Percentiles rank a stretch among this genome's conserved stretches.
These are phyloP conservation scores for Xerocomus spinulosus DNA, from an alignment of 768 basidiomycete genomes.

Conservation along the genomic window DNA sequence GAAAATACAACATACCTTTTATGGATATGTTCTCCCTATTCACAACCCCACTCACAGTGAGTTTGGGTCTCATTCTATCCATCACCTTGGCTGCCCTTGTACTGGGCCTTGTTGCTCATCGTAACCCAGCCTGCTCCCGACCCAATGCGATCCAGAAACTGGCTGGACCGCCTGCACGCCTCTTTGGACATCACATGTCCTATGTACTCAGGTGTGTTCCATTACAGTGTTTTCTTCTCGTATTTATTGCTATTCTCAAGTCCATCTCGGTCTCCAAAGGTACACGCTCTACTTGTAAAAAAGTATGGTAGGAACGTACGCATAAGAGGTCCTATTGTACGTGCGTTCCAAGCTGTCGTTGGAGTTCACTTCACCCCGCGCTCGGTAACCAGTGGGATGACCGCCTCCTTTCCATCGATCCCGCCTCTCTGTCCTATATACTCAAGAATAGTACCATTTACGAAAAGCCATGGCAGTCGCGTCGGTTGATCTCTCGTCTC, in stretches of 20 bases:
- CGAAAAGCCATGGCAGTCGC: slow-evolving; percentile 81
- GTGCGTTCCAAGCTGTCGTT: slow-evolving; percentile 26
- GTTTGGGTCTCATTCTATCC: not conserved
- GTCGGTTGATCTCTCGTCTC: slow-evolving; percentile 65
- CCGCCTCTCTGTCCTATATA: slow-evolving; percentile 67
- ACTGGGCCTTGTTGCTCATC: slow-evolving; percentile 21
- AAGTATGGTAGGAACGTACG: slow-evolving; percentile 68
- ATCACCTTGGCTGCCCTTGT: slow-evolving; percentile 3
- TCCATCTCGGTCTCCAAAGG: slow-evolving; percentile 47
- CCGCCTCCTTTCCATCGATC: slow-evolving; percentile 78
- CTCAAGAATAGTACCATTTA: slow-evolving; percentile 68
- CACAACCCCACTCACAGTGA: not conserved
- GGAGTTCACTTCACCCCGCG: slow-evolving; percentile 7
- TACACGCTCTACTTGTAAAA: slow-evolving; percentile 49
- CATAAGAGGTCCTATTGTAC: slow-evolving; percentile 65
- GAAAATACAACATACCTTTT: not conserved
- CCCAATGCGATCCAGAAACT: slow-evolving; percentile 47
- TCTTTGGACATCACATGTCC: slow-evolving; percentile 52
- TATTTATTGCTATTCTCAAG: slow-evolving; percentile 27
- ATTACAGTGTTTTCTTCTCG: not conserved
- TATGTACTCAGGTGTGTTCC: slow-evolving; percentile 53
- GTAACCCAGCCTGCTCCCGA: slow-evolving; percentile 19
- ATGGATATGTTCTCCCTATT: no score
- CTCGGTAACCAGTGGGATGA: slow-evolving; percentile 71
- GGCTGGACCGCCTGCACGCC: slow-evolving; percentile 55